A percentile compares a stretch with the other conserved stretches of the same genome.
Conservation (phyloP, 2,329 filamentous ascomycete genomes). For the Sporothrix globosa region DNA sequence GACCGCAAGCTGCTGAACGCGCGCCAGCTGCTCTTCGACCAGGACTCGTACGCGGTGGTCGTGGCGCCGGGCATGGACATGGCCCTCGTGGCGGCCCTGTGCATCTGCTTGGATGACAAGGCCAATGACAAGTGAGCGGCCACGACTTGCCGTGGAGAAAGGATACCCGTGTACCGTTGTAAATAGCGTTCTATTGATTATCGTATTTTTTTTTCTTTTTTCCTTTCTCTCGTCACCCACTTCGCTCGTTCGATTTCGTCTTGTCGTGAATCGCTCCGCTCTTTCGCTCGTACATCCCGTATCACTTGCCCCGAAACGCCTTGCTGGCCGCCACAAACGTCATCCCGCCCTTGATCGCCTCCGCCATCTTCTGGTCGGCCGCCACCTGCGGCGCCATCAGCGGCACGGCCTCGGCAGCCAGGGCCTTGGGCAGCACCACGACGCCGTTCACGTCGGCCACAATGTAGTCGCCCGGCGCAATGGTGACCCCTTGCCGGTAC, state of each 20-base stretch:
- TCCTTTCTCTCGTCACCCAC: too few species aligned
- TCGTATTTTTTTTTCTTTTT: too few species aligned
- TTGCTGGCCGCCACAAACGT: conserved; percentile 50
- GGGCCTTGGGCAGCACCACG: conserved; percentile 47
- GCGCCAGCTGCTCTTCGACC: conserved; percentile 60
- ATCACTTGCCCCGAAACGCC: conserved; percentile 41
- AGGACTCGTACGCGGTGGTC: conserved; percentile 67
- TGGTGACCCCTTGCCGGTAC: conserved; percentile 46
- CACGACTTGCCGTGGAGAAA: too few species aligned
- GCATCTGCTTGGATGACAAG: conserved; percentile 69
- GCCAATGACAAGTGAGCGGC: conserved; percentile 51
- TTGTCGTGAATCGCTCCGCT: too few species aligned
- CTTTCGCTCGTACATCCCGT: neutral
- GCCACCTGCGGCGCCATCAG: conserved; percentile 49
- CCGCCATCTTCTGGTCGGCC: conserved; percentile 50
- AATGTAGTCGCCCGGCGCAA: conserved; percentile 51
- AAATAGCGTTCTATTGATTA: too few species aligned
- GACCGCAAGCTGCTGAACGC: conserved; percentile 61
- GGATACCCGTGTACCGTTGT: too few species aligned
- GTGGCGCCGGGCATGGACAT: conserved; percentile 69
- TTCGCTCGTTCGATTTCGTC: too few species aligned
- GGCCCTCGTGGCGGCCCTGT: conserved; percentile 66
- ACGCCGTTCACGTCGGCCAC: conserved; percentile 53
- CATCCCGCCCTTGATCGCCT: conserved; percentile 49
- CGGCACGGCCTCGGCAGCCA: conserved; percentile 47